These are phyloP conservation scores for Neofusicoccum parvum DNA, from an alignment of 2,329 filamentous ascomycete genomes.

Conservation along the genomic window DNA sequence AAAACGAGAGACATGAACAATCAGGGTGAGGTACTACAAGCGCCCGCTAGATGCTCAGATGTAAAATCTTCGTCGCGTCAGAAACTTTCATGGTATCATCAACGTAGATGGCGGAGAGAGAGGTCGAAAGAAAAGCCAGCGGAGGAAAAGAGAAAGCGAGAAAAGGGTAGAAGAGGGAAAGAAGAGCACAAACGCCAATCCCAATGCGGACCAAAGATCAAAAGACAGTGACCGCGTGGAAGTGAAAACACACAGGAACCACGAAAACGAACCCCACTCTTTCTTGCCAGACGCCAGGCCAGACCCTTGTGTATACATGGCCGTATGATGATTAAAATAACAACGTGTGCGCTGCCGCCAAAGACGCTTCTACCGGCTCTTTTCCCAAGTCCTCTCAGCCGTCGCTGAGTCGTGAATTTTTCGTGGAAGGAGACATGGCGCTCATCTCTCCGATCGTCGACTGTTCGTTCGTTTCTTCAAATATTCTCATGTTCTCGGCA, in stretches of 20 bases:
- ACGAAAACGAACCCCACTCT: conserved; percentile 4
- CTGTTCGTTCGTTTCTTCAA: background rate
- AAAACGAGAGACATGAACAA: conserved; percentile 18
- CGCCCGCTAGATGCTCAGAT: conserved; percentile 20
- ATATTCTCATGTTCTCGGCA: conserved; percentile 14
- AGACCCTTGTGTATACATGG: conserved; percentile 11
- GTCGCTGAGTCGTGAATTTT: background rate
- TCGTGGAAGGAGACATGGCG: background rate
- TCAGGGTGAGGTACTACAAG: conserved; percentile 6
- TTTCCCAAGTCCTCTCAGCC: background rate
- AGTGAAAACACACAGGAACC: conserved; percentile 10
- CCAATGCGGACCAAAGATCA: conserved; percentile 13
- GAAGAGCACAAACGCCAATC: conserved; percentile 8
- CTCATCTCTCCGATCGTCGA: background rate
- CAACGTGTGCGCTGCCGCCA: conserved; percentile 12
- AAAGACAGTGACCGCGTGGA: conserved; percentile 8
- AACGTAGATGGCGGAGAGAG: conserved; percentile 15
- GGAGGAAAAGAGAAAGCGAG: background rate
- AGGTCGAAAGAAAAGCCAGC: background rate
- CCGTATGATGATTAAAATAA: conserved; percentile 10
- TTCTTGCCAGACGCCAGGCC: conserved; percentile 13
- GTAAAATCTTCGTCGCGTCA: conserved; percentile 12
- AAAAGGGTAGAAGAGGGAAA: background rate
- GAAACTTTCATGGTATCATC: conserved; percentile 20
- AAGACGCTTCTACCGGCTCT: conserved; percentile 2